phyloP scores from a whole-genome alignment of 345 rosid species.

The Kandelia obovata region DNA sequence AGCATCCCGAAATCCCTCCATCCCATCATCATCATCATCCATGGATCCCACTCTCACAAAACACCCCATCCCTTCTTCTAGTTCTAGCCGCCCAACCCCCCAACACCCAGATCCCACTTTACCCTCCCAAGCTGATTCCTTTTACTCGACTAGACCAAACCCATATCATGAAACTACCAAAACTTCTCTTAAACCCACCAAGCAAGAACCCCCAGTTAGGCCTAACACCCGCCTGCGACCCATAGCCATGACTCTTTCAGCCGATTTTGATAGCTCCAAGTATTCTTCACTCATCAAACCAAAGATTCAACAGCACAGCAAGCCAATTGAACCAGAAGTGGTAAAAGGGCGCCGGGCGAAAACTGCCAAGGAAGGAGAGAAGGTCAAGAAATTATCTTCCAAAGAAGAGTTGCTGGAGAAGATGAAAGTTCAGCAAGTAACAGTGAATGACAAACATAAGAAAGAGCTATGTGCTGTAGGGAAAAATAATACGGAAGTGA shows the following conservation, averaged over 20 bases:
- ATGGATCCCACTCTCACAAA: constrained; percentile 38
- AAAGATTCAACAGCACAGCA: constrained; percentile 6
- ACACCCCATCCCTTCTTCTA: constrained; percentile 8
- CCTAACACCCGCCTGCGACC: constrained; percentile 43
- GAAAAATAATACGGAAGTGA: constrained; percentile 15
- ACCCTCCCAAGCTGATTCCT: constrained; percentile 7
- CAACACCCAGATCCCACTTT: constrained; percentile 9
- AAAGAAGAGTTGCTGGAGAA: constrained; percentile 22
- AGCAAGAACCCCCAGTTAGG: constrained; percentile 14
- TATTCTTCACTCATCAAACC: constrained; percentile 20
- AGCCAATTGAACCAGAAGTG: constrained; percentile 7
- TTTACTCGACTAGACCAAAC: constrained; percentile 10
- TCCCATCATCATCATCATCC: constrained; percentile 13
- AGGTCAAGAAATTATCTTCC: constrained; percentile 17
- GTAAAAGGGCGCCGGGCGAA: constrained; percentile 16
- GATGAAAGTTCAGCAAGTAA: constrained; percentile 21
- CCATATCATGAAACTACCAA: constrained; percentile 18
- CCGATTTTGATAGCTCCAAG: constrained; percentile 43
- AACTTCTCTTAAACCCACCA: constrained; percentile 22
- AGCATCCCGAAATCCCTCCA: constrained; percentile 15
- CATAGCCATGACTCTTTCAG: constrained; percentile 48
- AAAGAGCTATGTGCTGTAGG: constrained; percentile 7
- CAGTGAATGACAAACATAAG: constrained; percentile 15
- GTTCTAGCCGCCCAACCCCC: constrained; percentile 12
- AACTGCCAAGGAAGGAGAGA: constrained; percentile 21